Base-by-base conservation (phyloP, 768 basidiomycete genomes). In the Termitomyces titanicus region DNA sequence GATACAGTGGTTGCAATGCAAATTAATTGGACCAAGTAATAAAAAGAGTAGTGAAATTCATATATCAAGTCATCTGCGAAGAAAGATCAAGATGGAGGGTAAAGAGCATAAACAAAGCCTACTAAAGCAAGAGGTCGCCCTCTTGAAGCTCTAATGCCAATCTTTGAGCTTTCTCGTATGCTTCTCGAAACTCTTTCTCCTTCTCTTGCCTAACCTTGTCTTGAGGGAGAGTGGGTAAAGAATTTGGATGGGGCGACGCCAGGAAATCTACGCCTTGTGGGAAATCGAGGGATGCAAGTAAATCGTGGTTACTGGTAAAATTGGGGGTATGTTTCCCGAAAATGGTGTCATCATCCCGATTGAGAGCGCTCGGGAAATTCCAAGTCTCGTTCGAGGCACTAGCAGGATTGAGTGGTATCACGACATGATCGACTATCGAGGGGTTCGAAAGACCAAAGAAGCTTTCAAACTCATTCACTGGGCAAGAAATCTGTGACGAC, bases 161-260 rank as follows among this genome's bases (percentile, higher is more conserved):
- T 56, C 54, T 65, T n/a, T 66, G 61, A 5, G 70, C 62, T 7
- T 62, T 69, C 35, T 74, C 70, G 55, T 71, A 70, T 64, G 76
- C 68, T 24, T 58, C 62, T 17, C 64, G 58, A 25, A 71, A 61
- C 52, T 69, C 63, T 33, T 69, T 66, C 34, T 71, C 60, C 53
- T 73, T 67, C 29, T 65, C 64, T 33, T 70, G 64, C 7, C 69
- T 62, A 9, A 62, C 63, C 42, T 55, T 55, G 15, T 46, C 42
- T 31, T 51, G 54, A 10, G 34, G 34, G 12, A 38, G 7, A 17
- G 39, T 31, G 12, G 40, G 18, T 1, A 39, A 9, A 29, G n/a
- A 51, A 17, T 45, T 40, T 3, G 22, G 2, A 12, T 24, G 18
- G 0, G 25, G 13, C 12, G 47, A 47, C 5, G 40, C 17, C n/a